Evolutionary conservation across 1,284 basidiomycete species (phyloP).

Genomic region (Ganoderma resinaceum): DNA sequence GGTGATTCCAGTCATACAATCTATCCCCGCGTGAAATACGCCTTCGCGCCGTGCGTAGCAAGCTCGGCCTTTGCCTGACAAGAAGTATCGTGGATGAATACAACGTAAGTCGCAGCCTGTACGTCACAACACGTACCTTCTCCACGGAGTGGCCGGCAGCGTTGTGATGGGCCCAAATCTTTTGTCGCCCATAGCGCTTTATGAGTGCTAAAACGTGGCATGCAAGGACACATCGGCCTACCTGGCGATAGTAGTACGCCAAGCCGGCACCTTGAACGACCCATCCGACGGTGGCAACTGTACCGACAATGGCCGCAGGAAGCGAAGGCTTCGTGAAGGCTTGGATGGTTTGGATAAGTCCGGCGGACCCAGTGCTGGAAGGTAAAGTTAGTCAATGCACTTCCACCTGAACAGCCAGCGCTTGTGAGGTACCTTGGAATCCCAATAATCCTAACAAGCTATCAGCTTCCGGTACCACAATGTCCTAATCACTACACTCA

Average conservation of each 20-base stretch:
- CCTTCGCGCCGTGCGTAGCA: conserved; percentile 85
- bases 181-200: conserved; percentile 16
- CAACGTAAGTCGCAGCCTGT: conserved; percentile 5
- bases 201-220: not conserved
- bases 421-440: conserved; percentile 67
- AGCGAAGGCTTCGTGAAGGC: conserved; percentile 71
- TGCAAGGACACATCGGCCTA: conserved; percentile 40
- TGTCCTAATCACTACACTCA: conserved; percentile 46
- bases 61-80: conserved; percentile 84
- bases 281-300: conserved; percentile 89
- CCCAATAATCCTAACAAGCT: conserved; percentile 76
- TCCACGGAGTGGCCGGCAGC: conserved; percentile 85
- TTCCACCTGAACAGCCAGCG: conserved; percentile 8
- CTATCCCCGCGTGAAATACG: conserved; percentile 85
- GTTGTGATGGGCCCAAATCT: conserved; percentile 89
- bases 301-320: conserved; percentile 80
- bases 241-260: conserved; percentile 84
- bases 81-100: conserved; percentile 31
- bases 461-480: conserved; percentile 33
- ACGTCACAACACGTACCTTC: conserved; percentile 57
- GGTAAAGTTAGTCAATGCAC: conserved; percentile 31
- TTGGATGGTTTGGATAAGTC: conserved; percentile 92
- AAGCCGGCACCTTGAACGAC: conserved; percentile 83
- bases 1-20: conserved; percentile 15
- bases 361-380: conserved; percentile 88